Percentiles rank a stretch among this genome's conserved stretches.
Evolutionary conservation across 371 early-diverging fungal genomes (phyloP).

Genomic region (Mortierella polycephala): DNA sequence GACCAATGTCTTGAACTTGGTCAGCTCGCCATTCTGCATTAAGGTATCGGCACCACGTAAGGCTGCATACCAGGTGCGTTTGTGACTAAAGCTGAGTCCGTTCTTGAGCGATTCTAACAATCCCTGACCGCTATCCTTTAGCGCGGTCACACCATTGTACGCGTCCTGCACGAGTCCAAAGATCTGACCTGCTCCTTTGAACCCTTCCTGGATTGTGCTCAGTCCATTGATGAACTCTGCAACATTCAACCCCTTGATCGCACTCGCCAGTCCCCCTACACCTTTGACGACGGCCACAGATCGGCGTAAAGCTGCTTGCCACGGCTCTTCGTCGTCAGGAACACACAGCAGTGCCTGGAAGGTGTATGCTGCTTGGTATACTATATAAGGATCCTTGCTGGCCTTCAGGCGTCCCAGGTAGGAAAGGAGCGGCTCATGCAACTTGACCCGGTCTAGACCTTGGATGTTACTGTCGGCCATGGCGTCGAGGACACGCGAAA

Average conservation of each 20-base stretch:
- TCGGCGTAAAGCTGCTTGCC: not conserved
- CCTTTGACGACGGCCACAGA: not conserved
- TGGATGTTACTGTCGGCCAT: constrained; percentile 4
- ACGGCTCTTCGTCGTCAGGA: not conserved
- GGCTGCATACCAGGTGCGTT: constrained; percentile 1
- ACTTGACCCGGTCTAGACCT: not conserved
- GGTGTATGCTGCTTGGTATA: constrained; percentile 6
- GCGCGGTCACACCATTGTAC: not conserved
- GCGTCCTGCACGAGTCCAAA: not conserved
- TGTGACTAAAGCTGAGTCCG: not conserved
- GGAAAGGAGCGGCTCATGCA: not conserved
- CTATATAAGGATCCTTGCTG: constrained; percentile 10
- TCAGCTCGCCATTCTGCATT: not conserved
- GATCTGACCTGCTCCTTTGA: too few relatives aligned
- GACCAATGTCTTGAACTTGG: not conserved
- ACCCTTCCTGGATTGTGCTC: not conserved
- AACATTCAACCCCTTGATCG: not conserved
- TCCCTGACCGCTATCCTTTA: not conserved
- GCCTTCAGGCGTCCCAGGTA: not conserved
- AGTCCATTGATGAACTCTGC: not conserved
- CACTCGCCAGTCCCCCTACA: not conserved
- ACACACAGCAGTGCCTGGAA: constrained; percentile 8
- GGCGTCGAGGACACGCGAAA: constrained; percentile 1
- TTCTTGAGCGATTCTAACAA: not conserved
- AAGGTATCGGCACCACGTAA: not conserved